A percentile compares a stretch with the other conserved stretches of the same genome.
These are phyloP conservation scores for Arabidopsis arenosa DNA, from an alignment of 345 rosid species.

Conservation along the genomic window DNA sequence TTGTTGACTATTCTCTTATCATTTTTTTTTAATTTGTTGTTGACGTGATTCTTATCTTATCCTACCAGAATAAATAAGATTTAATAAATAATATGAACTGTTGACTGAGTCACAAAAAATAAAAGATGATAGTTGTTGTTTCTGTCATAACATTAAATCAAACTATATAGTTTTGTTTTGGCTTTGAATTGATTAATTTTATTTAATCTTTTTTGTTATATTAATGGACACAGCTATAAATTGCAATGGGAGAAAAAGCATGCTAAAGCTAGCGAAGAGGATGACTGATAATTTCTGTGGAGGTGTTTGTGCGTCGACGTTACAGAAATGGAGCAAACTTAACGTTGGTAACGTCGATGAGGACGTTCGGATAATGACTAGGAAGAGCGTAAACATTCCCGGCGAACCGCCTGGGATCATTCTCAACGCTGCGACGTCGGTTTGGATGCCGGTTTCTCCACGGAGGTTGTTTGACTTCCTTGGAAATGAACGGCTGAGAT, in stretches of 20 bases:
- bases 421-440: conserved; percentile 90
- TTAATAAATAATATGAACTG: not conserved
- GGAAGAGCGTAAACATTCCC: conserved; percentile 82
- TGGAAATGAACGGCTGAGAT: conserved; percentile 78
- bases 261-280: conserved; percentile 88
- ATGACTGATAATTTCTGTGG: conserved; percentile 97
- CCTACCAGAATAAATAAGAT: not conserved
- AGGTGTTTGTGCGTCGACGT: conserved; percentile 87
- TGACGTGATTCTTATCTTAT: not conserved
- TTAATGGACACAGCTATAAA: conserved; percentile 30
- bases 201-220: not conserved
- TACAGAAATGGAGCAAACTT: conserved; percentile 88
- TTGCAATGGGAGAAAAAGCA: conserved; percentile 82
- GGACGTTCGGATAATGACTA: conserved; percentile 88
- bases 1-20: not conserved
- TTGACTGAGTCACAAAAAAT: not conserved
- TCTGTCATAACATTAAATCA: not conserved
- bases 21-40: not conserved
- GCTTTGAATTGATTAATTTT: not conserved
- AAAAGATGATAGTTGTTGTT: not conserved
- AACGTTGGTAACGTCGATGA: conserved; percentile 72
- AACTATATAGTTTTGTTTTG: not conserved
- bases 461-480: conserved; percentile 81
- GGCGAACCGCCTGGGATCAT: conserved; percentile 97
- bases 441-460: conserved; percentile 85